phyloP scores from a whole-genome alignment of 352 stramenopile genomes.

The Phytophthora pluvialis region DNA sequence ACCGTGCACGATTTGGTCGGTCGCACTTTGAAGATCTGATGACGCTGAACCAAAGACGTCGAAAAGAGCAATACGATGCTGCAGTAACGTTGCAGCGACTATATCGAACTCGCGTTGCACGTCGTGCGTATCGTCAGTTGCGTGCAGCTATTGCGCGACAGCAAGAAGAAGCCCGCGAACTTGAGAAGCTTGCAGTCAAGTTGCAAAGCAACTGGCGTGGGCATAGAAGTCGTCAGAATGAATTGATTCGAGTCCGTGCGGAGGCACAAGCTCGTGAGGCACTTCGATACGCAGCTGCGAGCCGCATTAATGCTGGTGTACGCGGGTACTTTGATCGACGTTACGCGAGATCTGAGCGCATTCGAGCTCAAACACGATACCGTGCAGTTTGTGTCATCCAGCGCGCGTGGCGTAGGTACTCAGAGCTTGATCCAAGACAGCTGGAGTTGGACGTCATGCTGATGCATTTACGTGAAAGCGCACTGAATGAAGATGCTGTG shows the following conservation, averaged over 20 bases:
- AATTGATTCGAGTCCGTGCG: conserved; percentile 40
- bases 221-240: conserved; percentile 40
- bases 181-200: conserved; percentile 54
- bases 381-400: conserved; percentile 61
- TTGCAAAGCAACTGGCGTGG: conserved; percentile 77
- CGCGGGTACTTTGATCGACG: conserved; percentile 69
- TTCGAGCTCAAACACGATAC: conserved; percentile 40
- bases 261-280: conserved; percentile 42
- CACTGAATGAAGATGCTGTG: conserved; percentile 52
- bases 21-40: conserved; percentile 81
- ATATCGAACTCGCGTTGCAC: conserved; percentile 60
- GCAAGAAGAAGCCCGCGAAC: conserved; percentile 36
- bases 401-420: conserved; percentile 54
- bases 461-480: conserved; percentile 49
- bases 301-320: conserved; percentile 64
- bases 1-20: conserved; percentile 65
- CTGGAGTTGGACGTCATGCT: conserved; percentile 63
- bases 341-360: conserved; percentile 43
- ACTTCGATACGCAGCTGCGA: conserved; percentile 52
- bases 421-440: conserved; percentile 46
- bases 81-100: conserved; percentile 64
- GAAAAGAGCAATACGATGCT: conserved; percentile 58
- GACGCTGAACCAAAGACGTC: conserved; percentile 60
- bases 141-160: conserved; percentile 53
- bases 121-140: conserved; percentile 60